Evolutionary conservation across 2,329 filamentous ascomycete genomes (phyloP).

Genomic region (Monosporascus sp.): DNA sequence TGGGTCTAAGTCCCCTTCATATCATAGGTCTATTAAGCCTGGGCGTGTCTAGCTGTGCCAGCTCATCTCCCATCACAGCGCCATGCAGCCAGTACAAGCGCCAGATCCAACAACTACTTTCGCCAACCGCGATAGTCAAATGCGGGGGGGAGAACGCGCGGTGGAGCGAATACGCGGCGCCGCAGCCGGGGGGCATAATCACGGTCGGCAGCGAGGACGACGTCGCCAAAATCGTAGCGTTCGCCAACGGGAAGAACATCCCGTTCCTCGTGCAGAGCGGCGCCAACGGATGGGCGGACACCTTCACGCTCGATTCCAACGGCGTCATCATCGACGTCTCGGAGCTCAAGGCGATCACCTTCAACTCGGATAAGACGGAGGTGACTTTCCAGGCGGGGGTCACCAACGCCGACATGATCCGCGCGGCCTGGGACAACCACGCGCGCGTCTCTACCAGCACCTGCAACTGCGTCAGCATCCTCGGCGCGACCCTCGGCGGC

Average conservation of each 20-base stretch:
- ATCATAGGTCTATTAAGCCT: conserved; percentile 5
- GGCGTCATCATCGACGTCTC: conserved; percentile 19
- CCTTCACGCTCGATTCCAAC: conserved; percentile 9
- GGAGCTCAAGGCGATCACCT: conserved; percentile 13
- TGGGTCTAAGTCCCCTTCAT: conserved; percentile 1
- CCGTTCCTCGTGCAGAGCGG: conserved; percentile 19
- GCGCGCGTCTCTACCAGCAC: conserved; percentile 17
- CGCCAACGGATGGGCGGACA: conserved; percentile 18
- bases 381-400: conserved; percentile 19
- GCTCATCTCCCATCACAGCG: no score
- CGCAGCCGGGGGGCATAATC: conserved; percentile 6
- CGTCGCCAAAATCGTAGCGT: conserved; percentile 7
- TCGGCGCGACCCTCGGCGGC: conserved; percentile 16
- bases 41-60: neutral
- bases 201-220: conserved; percentile 10
- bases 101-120: conserved; percentile 1
- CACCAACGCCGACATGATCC: conserved; percentile 14
- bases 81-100: neutral
- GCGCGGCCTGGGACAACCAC: conserved; percentile 15
- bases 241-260: conserved; percentile 9
- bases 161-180: conserved; percentile 14
- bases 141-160: conserved; percentile 7
- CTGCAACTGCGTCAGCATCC: conserved; percentile 22
- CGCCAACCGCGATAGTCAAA: conserved; percentile 6
- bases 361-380: conserved; percentile 16